Percentiles rank a stretch among this genome's conserved stretches.
Evolutionary conservation across 768 basidiomycete genomes (phyloP).

Genomic region (Pulveroboletus sp.): DNA sequence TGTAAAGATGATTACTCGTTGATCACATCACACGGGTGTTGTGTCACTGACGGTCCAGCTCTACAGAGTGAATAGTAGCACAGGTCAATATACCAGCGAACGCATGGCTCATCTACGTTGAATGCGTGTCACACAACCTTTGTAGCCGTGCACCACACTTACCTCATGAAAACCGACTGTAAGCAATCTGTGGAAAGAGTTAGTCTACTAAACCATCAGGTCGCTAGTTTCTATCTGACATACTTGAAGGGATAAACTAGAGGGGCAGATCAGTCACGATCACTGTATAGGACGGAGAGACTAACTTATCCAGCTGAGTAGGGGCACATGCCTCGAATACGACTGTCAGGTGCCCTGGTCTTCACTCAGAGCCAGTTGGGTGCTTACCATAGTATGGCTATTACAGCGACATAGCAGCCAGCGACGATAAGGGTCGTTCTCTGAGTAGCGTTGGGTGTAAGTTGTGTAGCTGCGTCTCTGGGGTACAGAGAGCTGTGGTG

Average conservation of each 20-base stretch:
- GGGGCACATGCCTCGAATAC: slow-evolving; percentile 65
- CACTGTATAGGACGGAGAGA: slow-evolving; percentile 11
- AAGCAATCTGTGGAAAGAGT: slow-evolving; percentile 48
- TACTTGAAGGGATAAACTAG: slow-evolving; percentile 91
- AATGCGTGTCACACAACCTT: not conserved
- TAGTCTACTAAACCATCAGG: slow-evolving; percentile 5
- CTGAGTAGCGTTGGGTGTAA: slow-evolving; percentile 72
- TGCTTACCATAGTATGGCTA: slow-evolving; percentile 75
- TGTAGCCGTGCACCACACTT: slow-evolving; percentile 9
- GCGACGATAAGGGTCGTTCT: slow-evolving; percentile 75
- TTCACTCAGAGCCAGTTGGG: not conserved
- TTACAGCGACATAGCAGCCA: slow-evolving; percentile 65
- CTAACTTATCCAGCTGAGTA: slow-evolving; percentile 69
- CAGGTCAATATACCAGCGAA: slow-evolving; percentile 76
- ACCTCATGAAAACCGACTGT: slow-evolving; percentile 91
- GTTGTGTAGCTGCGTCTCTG: slow-evolving; percentile 25
- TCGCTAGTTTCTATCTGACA: slow-evolving; percentile 25
- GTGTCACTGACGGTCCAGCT: slow-evolving; percentile 70
- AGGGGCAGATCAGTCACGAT: slow-evolving; percentile 10
- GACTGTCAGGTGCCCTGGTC: slow-evolving; percentile 1
- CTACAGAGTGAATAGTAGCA: slow-evolving; percentile 79
- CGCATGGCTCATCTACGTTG: slow-evolving; percentile 77
- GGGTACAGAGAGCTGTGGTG: slow-evolving; percentile 15
- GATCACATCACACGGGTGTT: not conserved
- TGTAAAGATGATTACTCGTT: slow-evolving; percentile 8